Evolutionary conservation across 2,329 filamentous ascomycete genomes (phyloP), one percentile per base, ranked within the genome.

Genomic region (Hypoxylon sp.): DNA sequence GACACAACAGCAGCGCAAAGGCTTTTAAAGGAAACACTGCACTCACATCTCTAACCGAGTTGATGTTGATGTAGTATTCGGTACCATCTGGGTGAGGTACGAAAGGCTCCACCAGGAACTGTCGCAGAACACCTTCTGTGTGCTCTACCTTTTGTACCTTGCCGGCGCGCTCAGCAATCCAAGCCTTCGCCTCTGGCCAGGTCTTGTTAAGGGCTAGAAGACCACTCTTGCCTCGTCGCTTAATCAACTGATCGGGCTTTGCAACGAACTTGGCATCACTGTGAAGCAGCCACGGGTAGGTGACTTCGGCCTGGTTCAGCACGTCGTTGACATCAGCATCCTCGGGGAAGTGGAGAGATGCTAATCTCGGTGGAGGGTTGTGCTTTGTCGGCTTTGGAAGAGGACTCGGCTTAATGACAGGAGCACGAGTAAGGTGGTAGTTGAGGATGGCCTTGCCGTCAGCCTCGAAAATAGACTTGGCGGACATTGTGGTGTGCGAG

Each of bases 371-470:
- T 70, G 96, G 91, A 76, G 96, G 86, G 87, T 98, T 98, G 91
- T 99, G 96, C 82, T 90, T 96, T 73, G 92, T 83, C 72, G 92
- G 87, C 74, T 88, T 81, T 76, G 94, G 93, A 64, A 98, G 94
- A 84, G 96, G 94, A 80, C 94, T 95, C 75, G 95, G 93, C 92
- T 98, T 98, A 90, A 99, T 97, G 83, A 97, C 92, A 74, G 94
- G 91, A 76, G 96, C 94, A 81, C 96, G 92, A 78, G 96, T 98
- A 85, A 99, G 94, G 88, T 98, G 96, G 90, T 98, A 99, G 92
- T 98, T 98, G 90, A 99, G 90, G 87, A 99, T 98, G 89, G 96
- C 96, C 92, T 99, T 99, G 90, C 96, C 96, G 87, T 99, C 96
- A 88, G 95, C 95, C 89, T 99, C 96, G 88, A 92, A 86, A 81